phyloP scores from a whole-genome alignment of 768 basidiomycete species.

The Tulasnella sp. region DNA sequence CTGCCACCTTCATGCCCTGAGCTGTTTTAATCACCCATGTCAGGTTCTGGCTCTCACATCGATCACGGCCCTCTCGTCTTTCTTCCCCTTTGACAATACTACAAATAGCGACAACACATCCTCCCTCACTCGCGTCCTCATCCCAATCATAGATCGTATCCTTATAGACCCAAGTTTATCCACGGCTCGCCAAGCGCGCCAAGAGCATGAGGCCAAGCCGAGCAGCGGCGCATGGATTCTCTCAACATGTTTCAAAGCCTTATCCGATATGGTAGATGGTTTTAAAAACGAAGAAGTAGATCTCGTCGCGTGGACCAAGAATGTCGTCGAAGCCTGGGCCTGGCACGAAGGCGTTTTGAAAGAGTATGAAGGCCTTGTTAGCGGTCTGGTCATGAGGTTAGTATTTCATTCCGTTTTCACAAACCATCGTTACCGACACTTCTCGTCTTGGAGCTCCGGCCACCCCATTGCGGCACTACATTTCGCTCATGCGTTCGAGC shows the following conservation, averaged over 20 bases:
- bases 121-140: not conserved
- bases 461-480: constrained; percentile 17
- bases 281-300: constrained; percentile 30
- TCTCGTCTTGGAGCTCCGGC: too few species aligned
- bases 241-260: constrained; percentile 45
- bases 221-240: constrained; percentile 38
- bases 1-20: too few species aligned
- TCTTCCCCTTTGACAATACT: not conserved
- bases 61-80: not conserved
- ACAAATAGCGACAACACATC: constrained; percentile 13
- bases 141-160: constrained; percentile 1
- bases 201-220: constrained; percentile 4
- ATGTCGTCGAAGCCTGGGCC: constrained; percentile 40
- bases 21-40: too few species aligned
- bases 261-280: constrained; percentile 36
- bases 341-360: constrained; percentile 46
- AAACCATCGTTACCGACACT: too few species aligned
- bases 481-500: constrained; percentile 41
- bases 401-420: not conserved
- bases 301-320: constrained; percentile 38
- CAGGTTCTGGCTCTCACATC: not conserved
- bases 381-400: constrained; percentile 7
- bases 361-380: constrained; percentile 39
- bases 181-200: not conserved
- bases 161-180: not conserved